Evolutionary conservation across 2,329 filamentous ascomycete genomes (phyloP), one percentile per base, ranked within the genome.

Genomic region (Claviceps maximensis): DNA sequence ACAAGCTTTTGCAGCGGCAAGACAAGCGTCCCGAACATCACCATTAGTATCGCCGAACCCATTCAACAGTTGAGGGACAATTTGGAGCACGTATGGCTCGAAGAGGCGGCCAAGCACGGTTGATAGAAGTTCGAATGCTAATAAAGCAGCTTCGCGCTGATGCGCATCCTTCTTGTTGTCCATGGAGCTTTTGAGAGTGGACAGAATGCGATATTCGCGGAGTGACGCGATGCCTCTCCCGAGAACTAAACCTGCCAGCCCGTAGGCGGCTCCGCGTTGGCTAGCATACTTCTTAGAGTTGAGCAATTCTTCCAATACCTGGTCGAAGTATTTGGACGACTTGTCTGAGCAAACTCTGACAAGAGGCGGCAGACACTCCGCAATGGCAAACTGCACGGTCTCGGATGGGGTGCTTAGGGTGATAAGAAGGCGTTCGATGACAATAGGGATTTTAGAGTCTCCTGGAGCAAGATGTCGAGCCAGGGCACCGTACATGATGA

Each of bases 381-480:
- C 89, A 54, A 97, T 90, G 47, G 93, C 93, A 65, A 93, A 96
- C 68, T 98, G 93, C 1, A 98, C 93, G 17, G 88, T 90, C 68
- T 98, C 93, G 0, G 93, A 97, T 29, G 93, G 93, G 13, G 91
- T 97, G 66, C 86, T 93, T 46, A 98, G 74, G 7, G 94, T 96
- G 23, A 83, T 81, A 53, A 98, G 76, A 23, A 98, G 75, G 57
- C 89, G 82, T 60, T 91, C 84, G 50, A 98, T 84, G 47, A 98
- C 93, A 53, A 86, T 83, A 1, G 90, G 89, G 49, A 97, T 81
- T 62, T 94, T 90, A 58, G 82, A 72, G 66, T 98, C 93, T n/a
- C 89, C 89, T 8, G 82, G 70, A 59, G 86, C 81, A 55, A 98
- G 72, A 73, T 98, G 93, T 50, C 87, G 83, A 45, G 90, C 93